Conservation (phyloP, 768 basidiomycete species). For the Tylopilus rubrobrunneus region DNA sequence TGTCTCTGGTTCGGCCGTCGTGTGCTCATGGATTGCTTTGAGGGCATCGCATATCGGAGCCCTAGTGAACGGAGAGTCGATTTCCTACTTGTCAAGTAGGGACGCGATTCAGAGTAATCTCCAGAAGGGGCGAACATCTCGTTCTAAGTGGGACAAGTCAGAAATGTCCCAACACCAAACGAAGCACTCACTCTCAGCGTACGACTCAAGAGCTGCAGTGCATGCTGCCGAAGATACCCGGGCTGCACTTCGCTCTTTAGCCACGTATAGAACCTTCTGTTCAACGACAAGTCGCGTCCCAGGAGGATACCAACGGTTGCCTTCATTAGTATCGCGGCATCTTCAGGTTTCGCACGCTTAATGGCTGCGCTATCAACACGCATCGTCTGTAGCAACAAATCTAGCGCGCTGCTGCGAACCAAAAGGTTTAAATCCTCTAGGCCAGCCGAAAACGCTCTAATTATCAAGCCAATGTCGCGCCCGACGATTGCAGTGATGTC, state of each 20-base stretch:
- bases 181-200: constrained; percentile 58
- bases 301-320: constrained; percentile 87
- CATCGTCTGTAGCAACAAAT: constrained; percentile 76
- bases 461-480: constrained; percentile 87
- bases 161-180: neutral
- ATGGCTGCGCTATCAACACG: constrained; percentile 70
- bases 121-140: constrained; percentile 75
- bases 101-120: constrained; percentile 74
- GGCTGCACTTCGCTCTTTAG: constrained; percentile 70
- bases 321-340: constrained; percentile 80
- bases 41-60: constrained; percentile 76
- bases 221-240: constrained; percentile 62
- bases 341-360: constrained; percentile 63
- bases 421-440: constrained; percentile 93
- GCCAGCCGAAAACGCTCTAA: constrained; percentile 85
- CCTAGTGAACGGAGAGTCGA: constrained; percentile 79
- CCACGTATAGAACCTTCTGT: constrained; percentile 92
- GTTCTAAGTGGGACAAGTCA: constrained; percentile 39
- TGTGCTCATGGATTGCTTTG: constrained; percentile 59
- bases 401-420: constrained; percentile 84
- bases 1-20: constrained; percentile 49
- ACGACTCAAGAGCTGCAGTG: constrained; percentile 63
- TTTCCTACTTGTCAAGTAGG: constrained; percentile 97
- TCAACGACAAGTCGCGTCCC: constrained; percentile 87
- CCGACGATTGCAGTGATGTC: constrained; percentile 75